A percentile compares a stretch with the other conserved stretches of the same genome.
These are phyloP conservation scores for Azolla pinnata DNA, from an alignment of 75 land plant species.

Conservation along the genomic window DNA sequence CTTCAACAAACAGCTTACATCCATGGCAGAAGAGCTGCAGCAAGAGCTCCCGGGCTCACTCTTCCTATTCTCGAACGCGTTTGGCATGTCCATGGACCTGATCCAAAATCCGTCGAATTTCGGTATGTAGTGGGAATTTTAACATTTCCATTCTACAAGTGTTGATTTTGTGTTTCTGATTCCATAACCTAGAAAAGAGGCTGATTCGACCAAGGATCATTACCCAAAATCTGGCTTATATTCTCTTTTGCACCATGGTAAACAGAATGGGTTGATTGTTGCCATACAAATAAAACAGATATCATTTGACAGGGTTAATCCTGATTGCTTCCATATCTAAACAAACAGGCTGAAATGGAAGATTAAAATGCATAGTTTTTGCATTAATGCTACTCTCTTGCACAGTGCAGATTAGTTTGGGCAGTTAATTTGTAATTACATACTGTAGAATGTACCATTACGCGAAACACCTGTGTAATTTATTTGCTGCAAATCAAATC, in stretches of 20 bases:
- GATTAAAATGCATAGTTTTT: no score
- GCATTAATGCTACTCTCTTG: no score
- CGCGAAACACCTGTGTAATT: no score
- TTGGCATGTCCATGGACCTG: slow-evolving; percentile 47
- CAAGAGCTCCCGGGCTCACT: slow-evolving; percentile 33
- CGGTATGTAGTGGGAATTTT: slow-evolving; percentile 51
- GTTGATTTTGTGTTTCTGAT: background rate
- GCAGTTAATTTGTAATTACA: no score
- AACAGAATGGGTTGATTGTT: background rate
- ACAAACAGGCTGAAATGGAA: no score
- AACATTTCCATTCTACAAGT: no score
- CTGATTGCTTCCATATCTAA: no score
- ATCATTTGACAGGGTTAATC: no score
- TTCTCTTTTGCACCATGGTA: background rate
- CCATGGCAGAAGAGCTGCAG: slow-evolving; percentile 29
- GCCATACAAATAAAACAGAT: background rate
- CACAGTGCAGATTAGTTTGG: no score
- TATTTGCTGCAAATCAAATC: no score
- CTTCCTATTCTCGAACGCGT: slow-evolving; percentile 57
- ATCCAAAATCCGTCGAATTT: slow-evolving; percentile 49
- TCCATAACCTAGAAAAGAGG: background rate
- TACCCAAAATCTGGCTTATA: background rate
- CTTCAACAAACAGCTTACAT: background rate
- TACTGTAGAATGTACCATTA: no score
- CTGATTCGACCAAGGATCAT: background rate